Evolutionary conservation across 352 stramenopile genomes (phyloP).

Genomic region (Phytopythium delawarense): DNA sequence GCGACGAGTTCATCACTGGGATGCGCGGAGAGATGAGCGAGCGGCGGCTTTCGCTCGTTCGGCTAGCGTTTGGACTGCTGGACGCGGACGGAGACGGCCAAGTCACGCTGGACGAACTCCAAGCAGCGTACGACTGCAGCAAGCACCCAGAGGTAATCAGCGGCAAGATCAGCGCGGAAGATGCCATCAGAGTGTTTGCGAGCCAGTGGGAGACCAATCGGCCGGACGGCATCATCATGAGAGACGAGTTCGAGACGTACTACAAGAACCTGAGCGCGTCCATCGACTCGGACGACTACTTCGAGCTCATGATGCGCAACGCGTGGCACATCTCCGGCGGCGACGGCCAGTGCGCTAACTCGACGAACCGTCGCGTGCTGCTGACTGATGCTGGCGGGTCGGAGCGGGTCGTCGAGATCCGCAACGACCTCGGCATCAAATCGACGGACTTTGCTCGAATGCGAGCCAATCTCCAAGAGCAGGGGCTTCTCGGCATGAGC

Average conservation of each 20-base stretch:
- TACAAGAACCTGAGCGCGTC: constrained; percentile 86
- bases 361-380: constrained; percentile 58
- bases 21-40: constrained; percentile 45
- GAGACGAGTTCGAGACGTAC: constrained; percentile 64
- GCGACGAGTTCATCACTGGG: constrained; percentile 62
- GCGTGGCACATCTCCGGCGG: constrained; percentile 74
- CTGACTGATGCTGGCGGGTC: constrained; percentile 47
- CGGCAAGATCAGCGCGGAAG: constrained; percentile 25
- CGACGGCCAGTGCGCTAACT: constrained; percentile 52
- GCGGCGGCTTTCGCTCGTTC: constrained; percentile 48
- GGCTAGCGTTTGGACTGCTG: constrained; percentile 63
- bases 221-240: constrained; percentile 29
- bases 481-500: constrained; percentile 22
- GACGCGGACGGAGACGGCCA: constrained; percentile 48
- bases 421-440: constrained; percentile 41
- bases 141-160: constrained; percentile 51
- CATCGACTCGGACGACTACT: constrained; percentile 92
- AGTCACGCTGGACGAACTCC: constrained; percentile 54
- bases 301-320: constrained; percentile 91
- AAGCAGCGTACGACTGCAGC: constrained; percentile 37
- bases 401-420: constrained; percentile 41
- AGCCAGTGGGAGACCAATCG: constrained; percentile 36
- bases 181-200: constrained; percentile 31
- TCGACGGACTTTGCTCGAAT: constrained; percentile 21
- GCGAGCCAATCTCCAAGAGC: constrained; percentile 37